phyloP scores from a whole-genome alignment of 2,329 filamentous ascomycete genomes.

The Myriangium duriaei region DNA sequence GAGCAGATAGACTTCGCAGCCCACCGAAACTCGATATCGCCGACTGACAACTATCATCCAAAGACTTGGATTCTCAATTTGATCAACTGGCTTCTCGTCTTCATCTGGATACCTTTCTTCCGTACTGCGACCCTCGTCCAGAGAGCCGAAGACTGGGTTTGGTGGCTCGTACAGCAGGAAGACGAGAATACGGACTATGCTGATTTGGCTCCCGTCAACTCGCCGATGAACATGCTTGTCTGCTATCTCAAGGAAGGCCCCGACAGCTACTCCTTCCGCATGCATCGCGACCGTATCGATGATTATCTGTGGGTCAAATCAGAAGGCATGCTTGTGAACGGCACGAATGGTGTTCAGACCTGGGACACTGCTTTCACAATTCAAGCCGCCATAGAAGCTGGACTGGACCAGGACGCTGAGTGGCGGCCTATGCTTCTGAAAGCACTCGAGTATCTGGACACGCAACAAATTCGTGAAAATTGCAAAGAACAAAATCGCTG shows the following conservation, averaged over 20 bases:
- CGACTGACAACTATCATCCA: constrained; percentile 80
- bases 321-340: constrained; percentile 89
- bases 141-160: constrained; percentile 67
- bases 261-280: constrained; percentile 54
- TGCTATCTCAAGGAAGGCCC: constrained; percentile 80
- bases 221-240: constrained; percentile 75
- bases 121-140: constrained; percentile 53
- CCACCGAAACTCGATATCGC: constrained; percentile 71
- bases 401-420: constrained; percentile 60
- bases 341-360: constrained; percentile 93
- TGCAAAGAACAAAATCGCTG: constrained; percentile 63
- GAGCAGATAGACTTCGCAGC: constrained; percentile 62
- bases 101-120: constrained; percentile 69
- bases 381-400: constrained; percentile 67
- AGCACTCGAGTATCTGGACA: constrained; percentile 73
- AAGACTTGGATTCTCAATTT: constrained; percentile 74
- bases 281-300: constrained; percentile 67
- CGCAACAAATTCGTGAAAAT: constrained; percentile 82
- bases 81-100: constrained; percentile 65
- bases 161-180: constrained; percentile 76
- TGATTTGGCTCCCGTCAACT: constrained; percentile 78
- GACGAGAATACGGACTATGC: constrained; percentile 86
- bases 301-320: constrained; percentile 87
- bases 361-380: constrained; percentile 94
- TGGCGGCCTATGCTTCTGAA: constrained; percentile 76